Evolutionary conservation across 2,329 filamentous ascomycete genomes (phyloP), one percentile per base, ranked within the genome.

Genomic region (Penicillium sp.): DNA sequence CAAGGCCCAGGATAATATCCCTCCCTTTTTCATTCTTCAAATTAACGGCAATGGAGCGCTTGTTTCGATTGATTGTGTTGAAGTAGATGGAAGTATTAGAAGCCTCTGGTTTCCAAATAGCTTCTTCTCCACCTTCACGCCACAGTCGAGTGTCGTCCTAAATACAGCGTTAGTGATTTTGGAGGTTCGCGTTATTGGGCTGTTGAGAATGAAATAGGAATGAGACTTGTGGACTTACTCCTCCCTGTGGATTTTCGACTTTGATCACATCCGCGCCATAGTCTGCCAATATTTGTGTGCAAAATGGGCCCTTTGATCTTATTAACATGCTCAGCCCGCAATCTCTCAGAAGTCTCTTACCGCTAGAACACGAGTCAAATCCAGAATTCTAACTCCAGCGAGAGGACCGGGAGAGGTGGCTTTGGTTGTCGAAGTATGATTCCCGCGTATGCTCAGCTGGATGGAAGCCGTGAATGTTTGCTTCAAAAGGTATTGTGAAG

Each of bases 201-300:
- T n/a, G 14, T n/a, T 13, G 30, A n/a, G 13, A 33, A 5, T n/a
- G 30, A n/a, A 33, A 33, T 13, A n/a, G 13, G 6, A 33, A n/a
- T 5, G 14, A 7, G n/a, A 7, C 13, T 6, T 35, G n/a, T 35
- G 6, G 30, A 57, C 63, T 47, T 52, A 69, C 64, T 25, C 68
- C 66, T 44, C 65, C 63, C 45, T 61, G 59, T 1, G 64, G 64
- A 46, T 75, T 65, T 50, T 77, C 75, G 40, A 65, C 50, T 39
- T 66, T 66, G 39, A 77, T 69, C 0, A 78, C 70, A 18, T 72
- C 68, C 0, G 74, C 75, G 0, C 74, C 74, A 44, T 76, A 75
- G 47, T 77, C 75, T 20, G 73, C 74, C 3, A 77, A 68, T n/a
- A 77, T 75, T 45, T 76, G 73, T 4, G 70, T 73, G 33, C 71